These are phyloP conservation scores for Warburgia ugandensis DNA, from an alignment of 164 flowering plant genomes.

Conservation along the genomic window DNA sequence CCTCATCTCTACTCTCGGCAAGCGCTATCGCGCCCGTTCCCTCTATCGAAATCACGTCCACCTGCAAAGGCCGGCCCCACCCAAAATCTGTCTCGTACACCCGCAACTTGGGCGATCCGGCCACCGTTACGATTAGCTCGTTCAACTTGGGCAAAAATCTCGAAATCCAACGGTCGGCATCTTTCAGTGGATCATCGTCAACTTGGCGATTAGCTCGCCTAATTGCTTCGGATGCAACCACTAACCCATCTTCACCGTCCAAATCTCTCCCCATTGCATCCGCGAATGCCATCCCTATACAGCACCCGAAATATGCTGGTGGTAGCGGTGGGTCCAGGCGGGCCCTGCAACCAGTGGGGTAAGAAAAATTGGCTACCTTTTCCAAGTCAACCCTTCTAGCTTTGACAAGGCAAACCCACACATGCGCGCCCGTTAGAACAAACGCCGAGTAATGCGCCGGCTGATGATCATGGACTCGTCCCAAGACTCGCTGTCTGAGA, in stretches of 20 bases:
- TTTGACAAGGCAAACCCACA: slow-evolving; percentile 34
- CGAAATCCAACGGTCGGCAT: not conserved
- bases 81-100: slow-evolving; percentile 11
- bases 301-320: slow-evolving; percentile 43
- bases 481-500: slow-evolving; percentile 1
- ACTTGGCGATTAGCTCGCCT: slow-evolving; percentile 13
- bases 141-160: not conserved
- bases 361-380: slow-evolving; percentile 10
- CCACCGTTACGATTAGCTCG: not conserved
- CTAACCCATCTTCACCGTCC: slow-evolving; percentile 23
- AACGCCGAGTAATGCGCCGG: slow-evolving; percentile 21
- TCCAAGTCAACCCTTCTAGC: not conserved
- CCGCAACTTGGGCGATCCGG: slow-evolving; percentile 8
- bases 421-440: slow-evolving; percentile 20
- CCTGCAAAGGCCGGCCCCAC: slow-evolving; percentile 6
- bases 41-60: slow-evolving; percentile 10
- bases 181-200: not conserved
- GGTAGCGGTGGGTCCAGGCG: slow-evolving; percentile 26
- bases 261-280: slow-evolving; percentile 10
- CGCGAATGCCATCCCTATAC: slow-evolving; percentile 13
- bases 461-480: not conserved
- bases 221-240: slow-evolving; percentile 18
- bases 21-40: slow-evolving; percentile 3
- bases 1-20: slow-evolving; percentile 8
- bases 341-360: slow-evolving; percentile 26